Base-by-base conservation (phyloP, 331 rosid species). In the Cydonia oblonga region DNA sequence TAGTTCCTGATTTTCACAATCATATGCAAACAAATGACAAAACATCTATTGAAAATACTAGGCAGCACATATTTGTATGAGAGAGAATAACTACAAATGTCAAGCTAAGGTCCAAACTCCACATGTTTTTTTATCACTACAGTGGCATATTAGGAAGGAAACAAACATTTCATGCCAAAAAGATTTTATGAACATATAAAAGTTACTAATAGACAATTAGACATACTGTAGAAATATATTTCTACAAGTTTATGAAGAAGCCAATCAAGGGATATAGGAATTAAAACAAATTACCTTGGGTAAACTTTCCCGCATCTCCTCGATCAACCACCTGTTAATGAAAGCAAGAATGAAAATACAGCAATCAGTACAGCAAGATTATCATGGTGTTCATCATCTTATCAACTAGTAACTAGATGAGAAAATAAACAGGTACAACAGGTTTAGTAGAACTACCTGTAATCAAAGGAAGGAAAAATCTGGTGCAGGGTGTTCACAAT, bases 381-480 rank as follows among this genome's bases (percentile, higher is more conserved):
- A 79, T 38, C 10, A 78, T 72, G 79, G 60, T 62, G 74, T 65
- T 23, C 76, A 74, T 58, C 46, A 29, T 80, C 70, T 29, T 72
- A 35, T 28, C n/a, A 52, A 58, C 62, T 67, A 78, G 68, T 73
- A 32, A 59, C 38, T 49, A 23, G 33, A 40, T 53, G 66, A 57
- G 51, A 80, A 24, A 54, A 24, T 67, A 23, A 72, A 73, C 64
- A 15, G 56, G 58, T 15, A 75, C 40, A 63, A 66, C 40, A 40
- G 16, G 42, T 52, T 81, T 60, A 25, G 53, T 18, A 69, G 57
- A 28, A 64, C 66, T 86, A 93, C 98, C 97, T 93, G 70, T 91
- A 93, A 85, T 93, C 96, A 86, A 91, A 86, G 73, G 90, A 82
- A 52, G 98, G 98, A 53, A 93, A 93, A 71, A 93, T 26, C 69